phyloP scores from a whole-genome alignment of 768 basidiomycete species.

The Lactifluus piperatus region DNA sequence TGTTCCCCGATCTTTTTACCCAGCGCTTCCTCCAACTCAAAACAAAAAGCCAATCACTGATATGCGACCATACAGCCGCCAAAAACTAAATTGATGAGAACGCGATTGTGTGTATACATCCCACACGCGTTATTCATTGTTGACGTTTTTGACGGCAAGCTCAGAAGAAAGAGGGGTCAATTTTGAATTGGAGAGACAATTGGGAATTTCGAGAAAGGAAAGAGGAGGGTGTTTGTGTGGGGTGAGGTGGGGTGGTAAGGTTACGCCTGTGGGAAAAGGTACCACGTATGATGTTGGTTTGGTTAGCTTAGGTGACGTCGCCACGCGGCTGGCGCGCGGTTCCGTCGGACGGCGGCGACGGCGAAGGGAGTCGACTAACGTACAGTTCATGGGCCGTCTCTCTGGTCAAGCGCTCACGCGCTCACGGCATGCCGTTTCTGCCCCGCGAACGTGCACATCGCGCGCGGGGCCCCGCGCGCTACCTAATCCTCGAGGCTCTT shows the following conservation, averaged over 20 bases:
- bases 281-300: neutral
- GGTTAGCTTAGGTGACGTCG: neutral
- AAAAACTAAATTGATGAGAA: neutral
- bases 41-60: neutral
- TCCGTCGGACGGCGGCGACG: neutral
- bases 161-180: neutral
- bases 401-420: neutral
- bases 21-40: conserved; percentile 6
- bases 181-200: neutral
- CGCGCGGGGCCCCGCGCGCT: conserved; percentile 14
- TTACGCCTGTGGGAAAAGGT: conserved; percentile 3
- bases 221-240: neutral
- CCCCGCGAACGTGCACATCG: conserved; percentile 6
- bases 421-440: conserved; percentile 1
- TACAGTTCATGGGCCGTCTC: neutral
- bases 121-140: neutral
- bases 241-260: neutral
- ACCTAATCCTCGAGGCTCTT: conserved; percentile 15
- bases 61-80: neutral
- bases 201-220: neutral
- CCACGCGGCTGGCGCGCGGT: conserved; percentile 15
- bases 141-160: neutral
- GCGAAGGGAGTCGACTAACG: neutral
- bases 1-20: neutral
- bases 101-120: neutral